A percentile compares a stretch with the other conserved stretches of the same genome.
These are phyloP conservation scores for Micractinium sp. DNA, from an alignment of 139 green algal genomes.

Conservation along the genomic window DNA sequence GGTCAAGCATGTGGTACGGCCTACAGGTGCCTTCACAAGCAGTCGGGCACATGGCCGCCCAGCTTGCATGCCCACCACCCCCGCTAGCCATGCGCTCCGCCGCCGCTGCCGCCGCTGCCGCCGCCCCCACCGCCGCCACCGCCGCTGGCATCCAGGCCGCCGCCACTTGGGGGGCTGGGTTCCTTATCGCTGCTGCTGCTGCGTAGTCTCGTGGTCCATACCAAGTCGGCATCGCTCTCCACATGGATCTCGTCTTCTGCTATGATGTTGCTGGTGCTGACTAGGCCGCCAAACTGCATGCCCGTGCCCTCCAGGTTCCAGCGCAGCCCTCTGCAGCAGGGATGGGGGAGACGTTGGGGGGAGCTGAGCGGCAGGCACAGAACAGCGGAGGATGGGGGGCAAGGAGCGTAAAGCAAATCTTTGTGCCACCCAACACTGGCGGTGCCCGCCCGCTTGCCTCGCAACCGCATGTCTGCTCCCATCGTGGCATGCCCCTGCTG, in stretches of 20 bases:
- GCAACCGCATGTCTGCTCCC: too few species aligned
- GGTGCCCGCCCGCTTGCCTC: too few species aligned
- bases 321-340: conserved; percentile 63
- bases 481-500: background rate
- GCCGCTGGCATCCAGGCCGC: background rate
- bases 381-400: background rate
- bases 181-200: background rate
- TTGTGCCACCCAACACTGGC: too few species aligned
- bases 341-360: too few species aligned
- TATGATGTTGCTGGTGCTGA: conserved; percentile 84
- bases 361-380: background rate
- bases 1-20: too few species aligned
- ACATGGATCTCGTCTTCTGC: conserved; percentile 65
- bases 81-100: background rate
- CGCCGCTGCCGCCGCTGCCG: background rate
- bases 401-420: background rate
- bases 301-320: conserved; percentile 81
- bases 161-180: too few species aligned
- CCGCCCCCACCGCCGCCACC: background rate
- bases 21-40: too few species aligned
- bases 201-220: conserved; percentile 76
- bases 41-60: too few species aligned
- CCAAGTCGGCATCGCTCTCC: conserved; percentile 59
- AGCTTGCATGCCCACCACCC: too few species aligned
- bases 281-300: conserved; percentile 70